phyloP scores from a whole-genome alignment of 2,329 filamentous ascomycete genomes.

The Incumbomyces lentus region DNA sequence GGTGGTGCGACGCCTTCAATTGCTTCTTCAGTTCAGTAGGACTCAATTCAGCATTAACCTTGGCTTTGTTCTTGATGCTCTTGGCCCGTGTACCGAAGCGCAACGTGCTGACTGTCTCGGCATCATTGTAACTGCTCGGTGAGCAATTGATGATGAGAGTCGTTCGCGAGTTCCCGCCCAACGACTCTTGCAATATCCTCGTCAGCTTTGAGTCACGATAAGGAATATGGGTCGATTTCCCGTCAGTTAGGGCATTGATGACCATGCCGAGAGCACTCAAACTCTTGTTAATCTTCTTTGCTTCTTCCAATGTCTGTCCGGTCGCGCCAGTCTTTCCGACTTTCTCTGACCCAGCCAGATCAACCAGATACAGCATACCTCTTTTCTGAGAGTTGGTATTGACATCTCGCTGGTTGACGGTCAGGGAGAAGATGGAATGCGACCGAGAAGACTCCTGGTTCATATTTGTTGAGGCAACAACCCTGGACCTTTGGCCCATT shows the following conservation, averaged over 20 bases:
- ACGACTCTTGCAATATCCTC: slow-evolving; percentile 88
- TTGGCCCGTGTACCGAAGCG: slow-evolving; percentile 94
- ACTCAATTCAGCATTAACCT: slow-evolving; percentile 96
- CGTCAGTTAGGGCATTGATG: slow-evolving; percentile 93
- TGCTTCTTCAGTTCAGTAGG: slow-evolving; percentile 88
- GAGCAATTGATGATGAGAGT: slow-evolving; percentile 98
- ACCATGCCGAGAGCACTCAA: slow-evolving; percentile 97
- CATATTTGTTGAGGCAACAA: slow-evolving; percentile 97
- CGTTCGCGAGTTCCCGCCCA: slow-evolving; percentile 96
- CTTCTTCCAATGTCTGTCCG: slow-evolving; percentile 92
- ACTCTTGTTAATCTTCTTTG: slow-evolving; percentile 99
- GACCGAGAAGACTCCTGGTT: slow-evolving; percentile 97
- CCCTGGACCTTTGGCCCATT: slow-evolving; percentile 75
- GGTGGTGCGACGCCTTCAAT: slow-evolving; percentile 82
- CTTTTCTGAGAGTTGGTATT: slow-evolving; percentile 94
- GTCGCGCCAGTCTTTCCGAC: slow-evolving; percentile 97
- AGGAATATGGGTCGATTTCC: slow-evolving; percentile 90
- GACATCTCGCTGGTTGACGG: slow-evolving; percentile 93
- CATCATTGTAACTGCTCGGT: slow-evolving; percentile 96
- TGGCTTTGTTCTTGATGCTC: slow-evolving; percentile 99
- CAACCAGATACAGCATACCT: slow-evolving; percentile 91
- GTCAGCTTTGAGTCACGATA: slow-evolving; percentile 98
- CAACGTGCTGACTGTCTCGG: slow-evolving; percentile 82
- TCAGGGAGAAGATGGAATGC: slow-evolving; percentile 96
- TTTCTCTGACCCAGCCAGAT: slow-evolving; percentile 96